phyloP scores from a whole-genome alignment of 495 filamentous ascomycete species.

The Aspergillus homomorphus region DNA sequence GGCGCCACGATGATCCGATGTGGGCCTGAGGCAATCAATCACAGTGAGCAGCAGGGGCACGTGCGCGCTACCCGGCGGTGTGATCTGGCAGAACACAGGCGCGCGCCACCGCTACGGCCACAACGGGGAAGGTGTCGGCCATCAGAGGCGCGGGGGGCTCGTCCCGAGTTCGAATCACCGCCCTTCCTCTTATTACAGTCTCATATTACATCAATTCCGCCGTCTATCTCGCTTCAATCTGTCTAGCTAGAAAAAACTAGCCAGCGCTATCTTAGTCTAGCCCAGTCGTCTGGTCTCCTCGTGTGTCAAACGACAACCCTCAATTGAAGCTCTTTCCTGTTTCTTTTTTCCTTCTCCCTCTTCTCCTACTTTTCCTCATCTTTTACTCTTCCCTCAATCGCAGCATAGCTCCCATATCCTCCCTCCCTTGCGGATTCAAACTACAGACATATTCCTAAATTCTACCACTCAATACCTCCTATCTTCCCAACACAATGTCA shows the following conservation, averaged over 20 bases:
- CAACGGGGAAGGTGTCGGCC: neutral
- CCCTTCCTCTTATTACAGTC: neutral
- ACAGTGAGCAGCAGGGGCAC: neutral
- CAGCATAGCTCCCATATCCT: neutral
- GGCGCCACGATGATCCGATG: neutral
- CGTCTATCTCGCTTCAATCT: neutral
- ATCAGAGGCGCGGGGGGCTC: neutral
- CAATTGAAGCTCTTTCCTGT: neutral
- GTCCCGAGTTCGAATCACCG: slow-evolving; percentile 2
- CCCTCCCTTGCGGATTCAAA: neutral
- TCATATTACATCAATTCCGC: neutral
- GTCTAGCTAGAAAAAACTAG: neutral
- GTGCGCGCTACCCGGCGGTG: slow-evolving; percentile 4
- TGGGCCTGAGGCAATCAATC: neutral
- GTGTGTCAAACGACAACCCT: neutral
- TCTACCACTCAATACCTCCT: neutral
- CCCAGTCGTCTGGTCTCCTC: neutral
- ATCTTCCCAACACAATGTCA: slow-evolving; percentile 62
- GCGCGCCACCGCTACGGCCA: neutral
- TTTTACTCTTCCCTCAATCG: neutral
- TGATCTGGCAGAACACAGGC: neutral
- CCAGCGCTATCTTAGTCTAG: neutral
- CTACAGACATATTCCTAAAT: neutral
- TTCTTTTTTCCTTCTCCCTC: neutral
- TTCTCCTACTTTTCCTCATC: neutral